Percentiles rank a stretch among this genome's conserved stretches.
phyloP scores from a whole-genome alignment of 192 early-diverging fungal genomes.

The Coemansia sp. region DNA sequence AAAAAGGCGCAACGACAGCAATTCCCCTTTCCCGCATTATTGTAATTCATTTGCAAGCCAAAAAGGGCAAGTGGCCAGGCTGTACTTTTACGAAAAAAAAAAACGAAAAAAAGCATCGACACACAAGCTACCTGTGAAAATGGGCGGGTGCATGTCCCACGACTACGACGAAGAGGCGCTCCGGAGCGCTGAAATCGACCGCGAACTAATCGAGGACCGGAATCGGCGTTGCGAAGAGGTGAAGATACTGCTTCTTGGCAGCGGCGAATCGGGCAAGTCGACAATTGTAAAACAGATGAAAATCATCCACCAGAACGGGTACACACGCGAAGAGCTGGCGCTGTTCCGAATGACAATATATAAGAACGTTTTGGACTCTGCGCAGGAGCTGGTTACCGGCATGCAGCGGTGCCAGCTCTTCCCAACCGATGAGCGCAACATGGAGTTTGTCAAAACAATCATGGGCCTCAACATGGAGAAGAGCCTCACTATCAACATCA shows the following conservation, averaged over 20 bases:
- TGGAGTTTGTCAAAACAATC: conserved; percentile 38
- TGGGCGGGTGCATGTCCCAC: conserved; percentile 57
- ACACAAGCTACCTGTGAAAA: conserved; percentile 12
- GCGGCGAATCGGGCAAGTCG: conserved; percentile 93
- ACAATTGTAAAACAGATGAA: conserved; percentile 98
- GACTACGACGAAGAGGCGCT: conserved; percentile 52
- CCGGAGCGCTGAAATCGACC: conserved; percentile 59
- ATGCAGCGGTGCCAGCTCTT: conserved; percentile 65
- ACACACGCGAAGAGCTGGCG: conserved; percentile 74
- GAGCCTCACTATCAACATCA: conserved; percentile 60
- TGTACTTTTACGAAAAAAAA: not conserved
- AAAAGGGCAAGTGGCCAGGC: conserved; percentile 1
- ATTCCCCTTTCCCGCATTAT: not conserved
- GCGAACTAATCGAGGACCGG: conserved; percentile 56
- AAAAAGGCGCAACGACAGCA: not conserved
- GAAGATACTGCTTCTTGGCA: conserved; percentile 64
- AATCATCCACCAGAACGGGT: conserved; percentile 93
- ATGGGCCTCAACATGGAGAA: conserved; percentile 54
- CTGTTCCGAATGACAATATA: conserved; percentile 77
- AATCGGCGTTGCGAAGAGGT: conserved; percentile 55
- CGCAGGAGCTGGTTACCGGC: conserved; percentile 71
- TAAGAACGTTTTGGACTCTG: conserved; percentile 84
- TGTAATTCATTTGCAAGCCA: not conserved
- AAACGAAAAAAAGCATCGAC: not conserved
- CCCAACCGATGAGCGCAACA: conserved; percentile 57